phyloP scores from a whole-genome alignment of 2,329 filamentous ascomycete genomes.

The Colletotrichum cereale region DNA sequence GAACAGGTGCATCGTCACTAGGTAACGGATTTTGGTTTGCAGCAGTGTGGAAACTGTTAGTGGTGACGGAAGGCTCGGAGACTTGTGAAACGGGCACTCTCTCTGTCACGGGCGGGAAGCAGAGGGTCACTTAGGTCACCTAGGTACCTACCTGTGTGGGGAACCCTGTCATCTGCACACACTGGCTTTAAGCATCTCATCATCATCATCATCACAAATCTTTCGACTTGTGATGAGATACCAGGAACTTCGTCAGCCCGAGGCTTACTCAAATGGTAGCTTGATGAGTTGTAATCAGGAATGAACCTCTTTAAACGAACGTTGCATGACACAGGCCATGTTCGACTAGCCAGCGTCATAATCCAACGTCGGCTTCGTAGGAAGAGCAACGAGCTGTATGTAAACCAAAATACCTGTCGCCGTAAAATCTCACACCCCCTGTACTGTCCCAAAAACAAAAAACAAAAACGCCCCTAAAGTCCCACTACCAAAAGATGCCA shows the following conservation, averaged over 20 bases:
- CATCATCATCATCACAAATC: background rate
- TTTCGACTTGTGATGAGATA: background rate
- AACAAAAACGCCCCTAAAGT: background rate
- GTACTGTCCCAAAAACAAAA: background rate
- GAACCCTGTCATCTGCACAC: slow-evolving; percentile 29
- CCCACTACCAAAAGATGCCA: background rate
- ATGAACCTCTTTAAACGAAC: background rate
- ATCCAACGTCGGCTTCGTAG: background rate
- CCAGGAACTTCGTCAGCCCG: background rate
- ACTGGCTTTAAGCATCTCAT: background rate
- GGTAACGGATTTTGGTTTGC: background rate
- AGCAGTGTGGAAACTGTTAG: background rate
- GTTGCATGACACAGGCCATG: background rate
- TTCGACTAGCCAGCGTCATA: background rate
- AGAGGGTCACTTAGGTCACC: too few relatives aligned
- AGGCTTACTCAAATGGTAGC: background rate
- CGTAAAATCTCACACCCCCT: background rate
- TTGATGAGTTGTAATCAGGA: background rate
- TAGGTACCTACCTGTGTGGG: slow-evolving; percentile 20
- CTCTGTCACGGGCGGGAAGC: slow-evolving; percentile 27
- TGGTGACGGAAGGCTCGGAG: background rate
- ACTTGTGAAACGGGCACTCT: slow-evolving; percentile 18
- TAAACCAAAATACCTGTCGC: background rate
- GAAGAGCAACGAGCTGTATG: background rate
- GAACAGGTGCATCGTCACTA: background rate